Base-by-base conservation (phyloP, 257 asterid species). In the Haberlea rhodopensis region DNA sequence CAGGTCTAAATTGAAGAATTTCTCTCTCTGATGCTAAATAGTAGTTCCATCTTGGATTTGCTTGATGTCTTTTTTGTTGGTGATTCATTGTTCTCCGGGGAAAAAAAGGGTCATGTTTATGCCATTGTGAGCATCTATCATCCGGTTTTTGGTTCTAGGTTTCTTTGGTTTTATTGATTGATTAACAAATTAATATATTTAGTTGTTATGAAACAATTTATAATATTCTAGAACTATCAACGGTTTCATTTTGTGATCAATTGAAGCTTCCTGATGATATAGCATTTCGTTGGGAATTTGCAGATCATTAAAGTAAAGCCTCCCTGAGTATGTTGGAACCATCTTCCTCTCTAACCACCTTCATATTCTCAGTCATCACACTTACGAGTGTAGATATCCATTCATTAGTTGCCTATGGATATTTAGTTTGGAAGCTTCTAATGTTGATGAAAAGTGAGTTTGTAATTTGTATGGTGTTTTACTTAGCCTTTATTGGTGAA, bases 291-390 rank as follows among this genome's bases (percentile, higher is more conserved):
- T 63, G 99, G 99, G 78, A 87, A 92, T 80, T 76, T 92, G 84
- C 99, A 92, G 87, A 87, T 95, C 85, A 92, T 89, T 78, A 92
- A 92, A 89, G 97, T 87, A 58, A 89, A 92, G 82, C 86, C 94
- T 23, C 97, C 89, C 74, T 92, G 62, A 73, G 98, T 92, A 92
- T 61, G 95, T 74, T 25, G 10, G 26, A 26, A 53, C 56, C 56
- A 4, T 55, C 70, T 58, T 40, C 52, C 34, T 65, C 40, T 23
- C 18, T 31, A 63, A 6, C 34, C 53, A 19, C 34, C 6, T 43
- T 54, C 59, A 28, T 15, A 9, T n/a, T 26, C 57, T 57, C 40
- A 9, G n/a, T 34, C 48, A 18, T 20, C 9, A 8, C 28, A 20
- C 27, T 15, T 43, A 27, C 43, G 5, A 49, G 26, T 26, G 1